phyloP scores from a whole-genome alignment of 2,329 filamentous ascomycete genomes.

The Magnaporthiopsis rhizophila region DNA sequence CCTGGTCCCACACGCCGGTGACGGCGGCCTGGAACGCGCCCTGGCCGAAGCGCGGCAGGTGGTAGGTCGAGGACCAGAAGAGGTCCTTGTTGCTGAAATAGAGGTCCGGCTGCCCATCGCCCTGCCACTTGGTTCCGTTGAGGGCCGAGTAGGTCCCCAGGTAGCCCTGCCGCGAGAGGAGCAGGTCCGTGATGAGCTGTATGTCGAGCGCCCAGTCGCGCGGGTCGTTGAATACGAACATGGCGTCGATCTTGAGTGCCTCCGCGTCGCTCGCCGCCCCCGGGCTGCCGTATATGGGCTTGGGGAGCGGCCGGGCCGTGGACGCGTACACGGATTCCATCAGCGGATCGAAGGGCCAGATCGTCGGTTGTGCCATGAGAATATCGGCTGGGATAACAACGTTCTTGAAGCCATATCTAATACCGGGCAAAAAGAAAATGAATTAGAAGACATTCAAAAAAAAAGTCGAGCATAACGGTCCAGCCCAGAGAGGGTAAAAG shows the following conservation, averaged over 20 bases:
- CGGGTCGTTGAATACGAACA: constrained; percentile 93
- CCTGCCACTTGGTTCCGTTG: constrained; percentile 76
- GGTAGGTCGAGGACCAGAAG: constrained; percentile 80
- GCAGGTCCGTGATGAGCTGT: constrained; percentile 74
- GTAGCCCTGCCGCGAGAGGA: constrained; percentile 71
- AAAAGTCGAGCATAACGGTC: neutral
- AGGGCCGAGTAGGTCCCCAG: constrained; percentile 70
- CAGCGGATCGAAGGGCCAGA: constrained; percentile 77
- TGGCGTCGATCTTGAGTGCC: constrained; percentile 72
- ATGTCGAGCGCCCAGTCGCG: constrained; percentile 91
- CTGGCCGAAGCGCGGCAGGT: constrained; percentile 80
- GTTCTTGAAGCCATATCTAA: constrained; percentile 62
- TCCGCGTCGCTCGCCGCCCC: constrained; percentile 17
- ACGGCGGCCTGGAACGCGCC: constrained; percentile 82
- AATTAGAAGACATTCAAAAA: neutral
- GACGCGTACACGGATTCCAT: constrained; percentile 53
- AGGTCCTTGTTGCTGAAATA: constrained; percentile 90
- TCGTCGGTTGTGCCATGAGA: constrained; percentile 59
- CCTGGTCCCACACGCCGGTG: constrained; percentile 67
- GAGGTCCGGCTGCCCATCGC: constrained; percentile 68
- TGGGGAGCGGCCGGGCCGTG: constrained; percentile 50
- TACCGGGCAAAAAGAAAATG: neutral
- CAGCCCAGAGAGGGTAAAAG: neutral
- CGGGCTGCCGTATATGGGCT: constrained; percentile 14
- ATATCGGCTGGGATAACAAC: constrained; percentile 86